Evolutionary conservation across 2,329 filamentous ascomycete species (phyloP), one percentile per base, ranked within the genome.

Genomic region (Trichophyton equinum): DNA sequence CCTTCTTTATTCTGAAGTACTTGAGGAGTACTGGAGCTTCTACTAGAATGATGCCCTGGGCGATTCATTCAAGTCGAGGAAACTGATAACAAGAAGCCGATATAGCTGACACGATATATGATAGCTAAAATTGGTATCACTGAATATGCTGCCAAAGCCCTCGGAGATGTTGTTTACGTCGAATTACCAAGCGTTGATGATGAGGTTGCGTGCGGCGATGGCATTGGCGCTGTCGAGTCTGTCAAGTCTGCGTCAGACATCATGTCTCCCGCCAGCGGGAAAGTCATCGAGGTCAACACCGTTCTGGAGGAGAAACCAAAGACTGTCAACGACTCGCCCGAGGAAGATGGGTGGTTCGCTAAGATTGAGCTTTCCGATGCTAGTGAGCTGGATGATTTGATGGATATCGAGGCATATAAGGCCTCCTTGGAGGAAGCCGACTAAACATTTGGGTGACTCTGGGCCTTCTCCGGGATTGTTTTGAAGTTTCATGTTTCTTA

Each of bases 211-310:
- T 82, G 85, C 61, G 91, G 91, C 69, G 92, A 97, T 72, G 81
- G 87, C 65, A 88, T 97, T 67, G 94, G 94, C 67, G 91, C 92
- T 63, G 92, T 99, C 68, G 94, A 99, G 80, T 96, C 91, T 2
- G 94, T 99, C 75, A 99, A 99, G 82, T 94, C 88, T 64, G 94
- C 94, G n/a, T 92, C 89, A 65, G 94, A 99, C 74, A 96, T 99
- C 79, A 87, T 96, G 78, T 86, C 90, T 13, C 94, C 94, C 18
- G 82, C 96, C 66, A 78, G 81, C 59, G 92, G 92, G 71, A 87
- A 78, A 67, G 84, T 99, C 63, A 81, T 83, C 42, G 83, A 87
- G 70, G 80, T 85, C 69, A 99, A 99, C 78, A 71, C 72, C 9
- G 71, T 79, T 63, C 82, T 99, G 64, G 88, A 95, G 75, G 87